Evolutionary conservation across 139 green algal species (phyloP).

Genomic region (Edaphochlamys debaryana): DNA sequence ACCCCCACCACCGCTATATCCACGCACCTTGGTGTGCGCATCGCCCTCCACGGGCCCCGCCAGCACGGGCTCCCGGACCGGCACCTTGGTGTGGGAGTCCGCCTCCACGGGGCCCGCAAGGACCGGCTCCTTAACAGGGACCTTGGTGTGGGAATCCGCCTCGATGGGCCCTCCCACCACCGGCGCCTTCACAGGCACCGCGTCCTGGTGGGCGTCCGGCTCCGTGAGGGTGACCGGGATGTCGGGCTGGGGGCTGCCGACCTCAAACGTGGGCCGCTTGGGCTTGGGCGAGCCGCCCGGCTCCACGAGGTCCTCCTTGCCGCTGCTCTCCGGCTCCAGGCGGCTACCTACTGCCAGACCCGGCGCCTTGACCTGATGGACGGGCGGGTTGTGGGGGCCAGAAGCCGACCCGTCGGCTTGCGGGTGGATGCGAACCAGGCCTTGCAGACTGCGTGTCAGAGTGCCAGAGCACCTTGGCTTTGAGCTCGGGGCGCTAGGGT

Average conservation of each 20-base stretch:
- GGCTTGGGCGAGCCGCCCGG: not conserved
- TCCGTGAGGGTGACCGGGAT: too few species aligned
- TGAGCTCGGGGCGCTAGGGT: too few species aligned
- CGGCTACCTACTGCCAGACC: not conserved
- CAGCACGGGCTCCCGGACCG: not conserved
- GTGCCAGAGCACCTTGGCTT: too few species aligned
- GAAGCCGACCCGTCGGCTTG: too few species aligned
- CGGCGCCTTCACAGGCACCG: not conserved
- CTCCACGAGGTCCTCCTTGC: not conserved
- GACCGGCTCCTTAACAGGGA: not conserved
- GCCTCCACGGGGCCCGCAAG: not conserved
- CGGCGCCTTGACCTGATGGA: not conserved
- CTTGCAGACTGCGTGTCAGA: too few species aligned
- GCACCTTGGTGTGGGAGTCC: not conserved
- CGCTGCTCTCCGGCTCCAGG: not conserved
- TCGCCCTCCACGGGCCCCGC: constrained; percentile 4
- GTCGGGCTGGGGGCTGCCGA: too few species aligned
- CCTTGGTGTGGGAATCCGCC: not conserved
- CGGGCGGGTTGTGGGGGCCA: too few species aligned
- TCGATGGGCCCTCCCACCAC: not conserved
- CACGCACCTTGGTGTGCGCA: not conserved
- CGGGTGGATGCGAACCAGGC: too few species aligned
- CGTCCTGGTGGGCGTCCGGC: constrained; percentile 1
- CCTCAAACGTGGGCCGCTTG: not conserved
- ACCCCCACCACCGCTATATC: not conserved